Base-by-base conservation (phyloP, 1,284 basidiomycete species). In the Sanghuangporus weigelae region DNA sequence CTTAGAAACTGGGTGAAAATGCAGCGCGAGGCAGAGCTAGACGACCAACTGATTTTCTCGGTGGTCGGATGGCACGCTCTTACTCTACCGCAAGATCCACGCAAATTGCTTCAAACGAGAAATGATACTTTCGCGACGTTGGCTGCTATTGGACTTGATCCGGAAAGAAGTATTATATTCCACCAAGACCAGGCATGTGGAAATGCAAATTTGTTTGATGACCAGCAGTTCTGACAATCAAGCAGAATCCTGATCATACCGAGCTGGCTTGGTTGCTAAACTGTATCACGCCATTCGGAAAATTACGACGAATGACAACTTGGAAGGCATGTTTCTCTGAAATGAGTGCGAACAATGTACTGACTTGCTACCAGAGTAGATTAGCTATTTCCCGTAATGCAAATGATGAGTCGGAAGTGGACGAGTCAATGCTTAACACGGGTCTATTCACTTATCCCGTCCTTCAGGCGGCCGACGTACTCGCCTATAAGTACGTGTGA, bases 401-500 rank as follows among this genome's bases (percentile, higher is more conserved):
- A 2, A 85, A 84, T 61, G 83, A 85, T 54, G 85, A 89, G 67
- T 84, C 86, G 7, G 88, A 93, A 67, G 81, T 95, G 4, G 87
- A 93, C 70, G 94, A 96, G 66, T 87, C 87, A 0, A 76, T 90
- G 63, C 81, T 98, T 0, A 90, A 93, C 64, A 82, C 89, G 0
- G 96, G 96, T 0, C 77, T 98, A 31, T 88, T 98, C 65, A 92
- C 93, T 0, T 98, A 98, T 73, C 96, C 96, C 0, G 87, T 97
- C 2, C 80, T 98, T 0, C 95, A 97, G 79, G 93, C 95, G 0
- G 96, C 95, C 0, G 96, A 98, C 71, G 91, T 98, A 57, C 78
- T 98, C 10, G 79, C 89, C 1, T 98, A 98, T 74, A 85, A 83
- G 92, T 91, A 69, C 63, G 81, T 69, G 31, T 6, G 53, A 31